Conservation (phyloP, 148 eudicot genomes). For the Persicaria maculosa region DNA sequence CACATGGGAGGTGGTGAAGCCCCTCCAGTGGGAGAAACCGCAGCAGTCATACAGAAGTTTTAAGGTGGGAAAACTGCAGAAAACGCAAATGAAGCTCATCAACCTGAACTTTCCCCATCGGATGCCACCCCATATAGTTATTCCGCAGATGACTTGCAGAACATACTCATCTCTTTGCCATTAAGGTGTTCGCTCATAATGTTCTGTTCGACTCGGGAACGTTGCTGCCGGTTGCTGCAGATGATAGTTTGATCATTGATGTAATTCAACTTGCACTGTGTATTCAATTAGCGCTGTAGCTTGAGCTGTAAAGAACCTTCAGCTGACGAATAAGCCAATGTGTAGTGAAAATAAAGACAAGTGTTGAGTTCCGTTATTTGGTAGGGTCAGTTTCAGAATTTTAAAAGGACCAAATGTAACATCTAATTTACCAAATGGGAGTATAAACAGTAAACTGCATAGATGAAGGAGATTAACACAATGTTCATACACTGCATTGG, state of each 20-base stretch:
- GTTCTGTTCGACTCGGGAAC: background rate
- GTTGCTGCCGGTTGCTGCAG: background rate
- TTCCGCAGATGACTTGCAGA: background rate
- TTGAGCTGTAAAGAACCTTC: background rate
- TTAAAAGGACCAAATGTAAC: background rate
- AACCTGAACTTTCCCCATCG: background rate
- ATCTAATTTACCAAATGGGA: too few species aligned
- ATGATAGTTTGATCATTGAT: background rate
- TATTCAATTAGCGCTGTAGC: background rate
- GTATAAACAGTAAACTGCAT: too few species aligned
- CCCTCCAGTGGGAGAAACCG: conserved; percentile 47
- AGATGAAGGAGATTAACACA: background rate
- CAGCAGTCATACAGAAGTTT: conserved; percentile 11
- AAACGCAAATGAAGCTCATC: background rate
- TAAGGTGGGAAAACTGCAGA: background rate
- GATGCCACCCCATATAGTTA: background rate
- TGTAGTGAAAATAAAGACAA: background rate
- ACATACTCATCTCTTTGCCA: background rate
- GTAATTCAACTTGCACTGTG: background rate
- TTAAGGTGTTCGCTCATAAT: background rate
- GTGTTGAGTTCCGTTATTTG: background rate
- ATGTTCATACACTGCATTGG: too few species aligned
- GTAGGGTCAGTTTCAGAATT: background rate
- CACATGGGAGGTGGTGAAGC: conserved; percentile 49
- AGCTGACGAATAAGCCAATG: background rate